Evolutionary conservation across 176 grass and related monocot species (phyloP).

Genomic region (Metroxylon sagu): DNA sequence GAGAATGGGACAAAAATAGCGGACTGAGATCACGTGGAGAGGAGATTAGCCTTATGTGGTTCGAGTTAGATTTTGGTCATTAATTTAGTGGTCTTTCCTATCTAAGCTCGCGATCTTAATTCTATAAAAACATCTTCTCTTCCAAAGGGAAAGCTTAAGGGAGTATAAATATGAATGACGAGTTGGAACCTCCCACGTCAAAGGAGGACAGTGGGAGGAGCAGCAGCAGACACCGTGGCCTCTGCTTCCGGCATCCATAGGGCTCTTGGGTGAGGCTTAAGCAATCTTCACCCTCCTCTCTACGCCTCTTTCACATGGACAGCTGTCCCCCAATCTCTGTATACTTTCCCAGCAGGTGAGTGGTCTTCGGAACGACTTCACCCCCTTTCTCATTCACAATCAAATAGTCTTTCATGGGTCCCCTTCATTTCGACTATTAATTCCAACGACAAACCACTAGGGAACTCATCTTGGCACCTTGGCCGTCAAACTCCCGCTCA

Average conservation of each 20-base stretch:
- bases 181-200: constrained; percentile 28
- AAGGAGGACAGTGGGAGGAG: background rate
- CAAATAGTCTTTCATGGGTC: too few relatives aligned
- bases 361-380: constrained; percentile 4
- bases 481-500: too few relatives aligned
- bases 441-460: too few relatives aligned
- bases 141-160: constrained; percentile 11
- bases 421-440: too few relatives aligned
- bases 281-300: constrained; percentile 27
- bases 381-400: background rate
- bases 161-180: constrained; percentile 7
- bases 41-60: background rate
- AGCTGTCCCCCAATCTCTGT: background rate
- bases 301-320: constrained; percentile 46
- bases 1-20: background rate
- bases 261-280: constrained; percentile 42
- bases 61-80: constrained; percentile 1
- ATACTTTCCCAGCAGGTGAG: too few relatives aligned
- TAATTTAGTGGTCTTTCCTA: too few relatives aligned
- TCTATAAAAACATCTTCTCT: too few relatives aligned
- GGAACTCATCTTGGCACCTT: too few relatives aligned
- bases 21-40: constrained; percentile 22
- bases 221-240: constrained; percentile 9
- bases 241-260: constrained; percentile 43
- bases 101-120: too few relatives aligned